Evolutionary conservation across 2,329 filamentous ascomycete genomes (phyloP), one percentile per base, ranked within the genome.

Genomic region (Trichoderma afroharzianum): DNA sequence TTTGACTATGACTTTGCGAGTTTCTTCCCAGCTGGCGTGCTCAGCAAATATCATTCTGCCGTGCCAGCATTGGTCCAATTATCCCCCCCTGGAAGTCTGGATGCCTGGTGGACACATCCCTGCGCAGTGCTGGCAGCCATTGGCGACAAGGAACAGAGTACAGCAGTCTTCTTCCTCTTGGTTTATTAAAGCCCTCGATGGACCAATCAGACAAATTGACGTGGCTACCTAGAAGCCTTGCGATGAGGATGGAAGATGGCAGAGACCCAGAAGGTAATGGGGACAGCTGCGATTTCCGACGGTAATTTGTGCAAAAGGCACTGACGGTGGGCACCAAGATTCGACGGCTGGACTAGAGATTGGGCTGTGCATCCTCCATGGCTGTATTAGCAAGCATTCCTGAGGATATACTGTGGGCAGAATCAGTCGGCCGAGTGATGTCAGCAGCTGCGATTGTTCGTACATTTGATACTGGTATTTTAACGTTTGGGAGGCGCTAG

Each of bases 171-270:
- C 28, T 32, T 32, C 8, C 11, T 59, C 28, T 68, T 61, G 18
- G 30, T 11, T 28, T n/a, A 26, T 50, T 33, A n/a, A 58, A 61
- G 55, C 26, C 33, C 55, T 36, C 1, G 8, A 9, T 28, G 18
- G 50, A 2, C 67, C 67, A 69, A 69, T 62, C 57, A 69, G 67
- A 62, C 18, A 26, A 39, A 39, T 50, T 50, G 67, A 62, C 57
- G 57, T 61, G 67, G 67, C 67, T 62, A 43, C 39, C 39, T 43
- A 26, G 39, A 61, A 58, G 33, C 64, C 26, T 68, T 36, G 32
- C 33, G 26, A 39, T 30, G 36, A 50, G 39, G 57, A 24, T 55
- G 26, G 66, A 57, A 53, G 57, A 69, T 47, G 26, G n/a, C 43
- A 26, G 39, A n/a, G n/a, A 50, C 24, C 4, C 36, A 3, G 39